Conservation (phyloP, 2,329 filamentous ascomycete species). For the Phoma sp. region DNA sequence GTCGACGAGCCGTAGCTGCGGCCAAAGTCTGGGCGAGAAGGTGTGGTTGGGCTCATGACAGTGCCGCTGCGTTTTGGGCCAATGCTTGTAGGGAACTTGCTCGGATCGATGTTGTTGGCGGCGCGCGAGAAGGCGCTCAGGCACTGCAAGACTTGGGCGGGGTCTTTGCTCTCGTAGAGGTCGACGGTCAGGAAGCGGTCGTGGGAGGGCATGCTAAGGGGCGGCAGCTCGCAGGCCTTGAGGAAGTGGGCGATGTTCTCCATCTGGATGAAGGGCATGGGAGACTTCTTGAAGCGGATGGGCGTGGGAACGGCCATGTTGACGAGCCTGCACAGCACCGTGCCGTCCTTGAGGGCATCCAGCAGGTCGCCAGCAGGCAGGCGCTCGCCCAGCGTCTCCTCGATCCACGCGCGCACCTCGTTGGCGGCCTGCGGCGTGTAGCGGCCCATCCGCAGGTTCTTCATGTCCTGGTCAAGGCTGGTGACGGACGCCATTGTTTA, state of each 20-base stretch:
- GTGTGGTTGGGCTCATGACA: conserved; percentile 31
- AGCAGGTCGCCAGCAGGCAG: conserved; percentile 78
- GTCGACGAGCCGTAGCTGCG: conserved; percentile 52
- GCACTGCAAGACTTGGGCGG: conserved; percentile 93
- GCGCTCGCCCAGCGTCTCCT: conserved; percentile 75
- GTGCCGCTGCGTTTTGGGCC: conserved; percentile 68
- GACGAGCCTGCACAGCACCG: conserved; percentile 88
- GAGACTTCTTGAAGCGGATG: conserved; percentile 86
- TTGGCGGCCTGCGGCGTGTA: conserved; percentile 91
- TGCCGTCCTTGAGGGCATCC: conserved; percentile 86
- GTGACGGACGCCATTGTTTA: conserved; percentile 84
- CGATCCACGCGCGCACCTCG: conserved; percentile 85
- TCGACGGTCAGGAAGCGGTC: conserved; percentile 98
- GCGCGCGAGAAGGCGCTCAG: conserved; percentile 88
- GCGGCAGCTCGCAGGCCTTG: conserved; percentile 81
- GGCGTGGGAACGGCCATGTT: conserved; percentile 80
- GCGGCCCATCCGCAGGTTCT: conserved; percentile 87
- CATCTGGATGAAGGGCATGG: conserved; percentile 99
- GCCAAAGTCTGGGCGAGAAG: conserved; percentile 35
- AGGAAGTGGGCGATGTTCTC: conserved; percentile 98
- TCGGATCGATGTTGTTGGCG: conserved; percentile 75
- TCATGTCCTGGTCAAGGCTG: conserved; percentile 93
- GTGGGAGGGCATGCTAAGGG: conserved; percentile 87
- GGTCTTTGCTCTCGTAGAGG: conserved; percentile 93
- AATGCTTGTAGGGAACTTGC: conserved; percentile 74